Evolutionary conservation across 208 protist species (phyloP).

Genomic region (Acanthamoeba healyi): DNA sequence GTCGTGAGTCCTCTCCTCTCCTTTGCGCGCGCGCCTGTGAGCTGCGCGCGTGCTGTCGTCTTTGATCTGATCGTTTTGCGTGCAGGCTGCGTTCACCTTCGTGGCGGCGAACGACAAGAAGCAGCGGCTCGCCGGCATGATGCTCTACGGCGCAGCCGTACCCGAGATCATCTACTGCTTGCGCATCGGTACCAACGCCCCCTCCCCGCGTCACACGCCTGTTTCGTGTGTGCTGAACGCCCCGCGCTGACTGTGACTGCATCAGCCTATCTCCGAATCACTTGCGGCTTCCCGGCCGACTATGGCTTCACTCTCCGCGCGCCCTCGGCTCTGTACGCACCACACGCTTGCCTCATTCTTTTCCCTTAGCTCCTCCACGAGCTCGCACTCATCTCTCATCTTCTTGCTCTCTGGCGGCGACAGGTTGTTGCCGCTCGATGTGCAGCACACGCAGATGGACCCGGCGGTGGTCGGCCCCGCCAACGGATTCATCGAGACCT

Average conservation of each 20-base stretch:
- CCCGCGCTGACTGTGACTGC: too few species aligned
- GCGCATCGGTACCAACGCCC: too few species aligned
- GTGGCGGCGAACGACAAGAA: constrained; percentile 8
- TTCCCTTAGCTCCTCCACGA: not conserved
- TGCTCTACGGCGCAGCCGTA: not conserved
- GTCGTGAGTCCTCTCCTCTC: too few species aligned
- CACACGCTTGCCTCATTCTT: not conserved
- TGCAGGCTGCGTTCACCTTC: constrained; percentile 13
- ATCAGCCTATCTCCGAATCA: constrained; percentile 39
- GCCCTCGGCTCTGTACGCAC: not conserved
- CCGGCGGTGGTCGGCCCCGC: not conserved
- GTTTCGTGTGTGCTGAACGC: too few species aligned
- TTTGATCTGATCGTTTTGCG: too few species aligned
- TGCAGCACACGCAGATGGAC: not conserved
- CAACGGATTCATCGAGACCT: constrained; percentile 32
- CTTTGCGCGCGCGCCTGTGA: too few species aligned
- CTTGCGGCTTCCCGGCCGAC: not conserved
- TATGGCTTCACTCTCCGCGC: constrained; percentile 16
- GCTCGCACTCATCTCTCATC: not conserved
- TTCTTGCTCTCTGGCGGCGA: not conserved
- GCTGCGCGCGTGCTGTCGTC: too few species aligned
- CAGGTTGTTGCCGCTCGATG: not conserved
- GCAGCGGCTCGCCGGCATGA: not conserved
- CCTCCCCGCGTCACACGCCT: too few species aligned
- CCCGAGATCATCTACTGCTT: not conserved